Conservation (phyloP, 2,329 filamentous ascomycete genomes). For the Epichloe gansuensis region DNA sequence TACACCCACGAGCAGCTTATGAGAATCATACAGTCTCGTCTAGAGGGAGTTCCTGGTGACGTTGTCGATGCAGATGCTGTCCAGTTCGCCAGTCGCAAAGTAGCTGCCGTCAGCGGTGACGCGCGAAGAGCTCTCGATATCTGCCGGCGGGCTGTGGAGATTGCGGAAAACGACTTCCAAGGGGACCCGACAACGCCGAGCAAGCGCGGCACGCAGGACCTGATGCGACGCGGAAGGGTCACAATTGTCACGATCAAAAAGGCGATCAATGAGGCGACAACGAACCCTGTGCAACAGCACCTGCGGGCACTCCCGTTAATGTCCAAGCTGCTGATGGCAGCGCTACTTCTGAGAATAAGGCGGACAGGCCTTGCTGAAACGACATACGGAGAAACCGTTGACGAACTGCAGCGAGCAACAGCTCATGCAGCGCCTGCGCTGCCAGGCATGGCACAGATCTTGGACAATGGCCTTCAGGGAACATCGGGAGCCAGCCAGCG, state of each 20-base stretch:
- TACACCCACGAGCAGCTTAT: constrained; percentile 97
- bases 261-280: constrained; percentile 90
- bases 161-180: constrained; percentile 62
- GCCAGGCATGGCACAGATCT: constrained; percentile 24
- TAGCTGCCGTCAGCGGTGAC: constrained; percentile 90
- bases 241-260: constrained; percentile 89
- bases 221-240: constrained; percentile 41
- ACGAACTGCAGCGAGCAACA: constrained; percentile 45
- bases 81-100: constrained; percentile 92
- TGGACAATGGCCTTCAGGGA: constrained; percentile 17
- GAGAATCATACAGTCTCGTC: constrained; percentile 90
- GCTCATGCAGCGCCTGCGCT: constrained; percentile 22
- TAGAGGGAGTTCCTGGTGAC: constrained; percentile 75
- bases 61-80: constrained; percentile 89
- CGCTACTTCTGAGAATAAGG: constrained; percentile 64
- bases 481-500: constrained; percentile 17
- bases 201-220: constrained; percentile 27
- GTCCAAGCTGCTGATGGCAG: constrained; percentile 75
- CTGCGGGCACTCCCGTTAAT: constrained; percentile 69
- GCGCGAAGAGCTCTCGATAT: constrained; percentile 88
- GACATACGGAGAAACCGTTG: constrained; percentile 75
- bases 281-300: constrained; percentile 81
- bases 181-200: constrained; percentile 47
- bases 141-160: constrained; percentile 85
- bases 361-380: constrained; percentile 79